phyloP scores from a whole-genome alignment of 2,329 filamentous ascomycete species.

The Colletotrichum coccodes region DNA sequence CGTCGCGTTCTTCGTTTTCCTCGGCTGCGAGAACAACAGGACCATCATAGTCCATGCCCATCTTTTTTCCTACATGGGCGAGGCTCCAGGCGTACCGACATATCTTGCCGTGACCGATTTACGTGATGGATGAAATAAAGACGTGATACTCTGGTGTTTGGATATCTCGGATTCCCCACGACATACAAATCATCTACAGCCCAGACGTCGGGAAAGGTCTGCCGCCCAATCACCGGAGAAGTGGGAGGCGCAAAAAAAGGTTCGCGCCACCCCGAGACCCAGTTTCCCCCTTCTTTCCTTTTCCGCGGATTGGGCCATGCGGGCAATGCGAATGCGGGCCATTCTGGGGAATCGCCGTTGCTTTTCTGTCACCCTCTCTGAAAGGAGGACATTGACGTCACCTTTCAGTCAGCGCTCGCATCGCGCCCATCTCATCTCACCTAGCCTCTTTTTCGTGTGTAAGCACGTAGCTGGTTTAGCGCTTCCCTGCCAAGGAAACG shows the following conservation, averaged over 20 bases:
- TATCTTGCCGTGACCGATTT: too few relatives aligned
- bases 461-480: slow-evolving; percentile 2
- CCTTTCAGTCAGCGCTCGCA: slow-evolving; percentile 10
- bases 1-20: slow-evolving; percentile 8
- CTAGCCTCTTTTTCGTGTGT: background rate
- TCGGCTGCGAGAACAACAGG: slow-evolving; percentile 56
- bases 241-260: background rate
- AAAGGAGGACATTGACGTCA: slow-evolving; percentile 23
- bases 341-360: background rate
- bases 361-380: background rate
- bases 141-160: too few relatives aligned
- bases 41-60: slow-evolving; percentile 66
- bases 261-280: background rate
- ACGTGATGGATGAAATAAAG: too few relatives aligned
- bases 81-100: slow-evolving; percentile 60
- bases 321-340: background rate
- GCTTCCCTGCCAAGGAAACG: background rate
- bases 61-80: slow-evolving; percentile 55
- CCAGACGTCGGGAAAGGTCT: background rate
- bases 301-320: background rate
- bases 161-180: background rate
- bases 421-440: background rate
- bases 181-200: background rate
- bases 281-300: background rate
- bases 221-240: background rate